Percentiles rank a stretch among this genome's conserved stretches.
Conservation (phyloP, 352 stramenopile genomes). For the Phytopythium delawarense region DNA sequence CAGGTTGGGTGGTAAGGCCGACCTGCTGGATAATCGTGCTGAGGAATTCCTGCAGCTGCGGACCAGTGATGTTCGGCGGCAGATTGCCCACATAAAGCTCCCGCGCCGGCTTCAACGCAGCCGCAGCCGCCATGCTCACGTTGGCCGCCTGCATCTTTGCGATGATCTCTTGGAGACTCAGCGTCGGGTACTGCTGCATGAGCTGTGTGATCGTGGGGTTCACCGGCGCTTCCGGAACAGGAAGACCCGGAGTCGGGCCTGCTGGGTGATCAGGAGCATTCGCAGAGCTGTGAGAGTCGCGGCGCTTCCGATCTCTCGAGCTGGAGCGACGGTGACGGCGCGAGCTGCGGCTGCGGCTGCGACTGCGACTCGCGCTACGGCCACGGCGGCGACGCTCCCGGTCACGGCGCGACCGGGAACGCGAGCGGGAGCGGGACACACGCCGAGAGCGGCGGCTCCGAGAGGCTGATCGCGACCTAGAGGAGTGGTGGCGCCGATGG, state of each 20-base stretch:
- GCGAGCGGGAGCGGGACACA: slow-evolving; percentile 29
- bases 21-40: slow-evolving; percentile 88
- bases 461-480: slow-evolving; percentile 42
- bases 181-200: slow-evolving; percentile 86
- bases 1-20: slow-evolving; percentile 65
- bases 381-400: slow-evolving; percentile 46
- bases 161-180: slow-evolving; percentile 88
- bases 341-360: slow-evolving; percentile 37
- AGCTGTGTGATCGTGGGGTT: slow-evolving; percentile 84
- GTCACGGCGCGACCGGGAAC: slow-evolving; percentile 36
- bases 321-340: slow-evolving; percentile 56
- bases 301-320: slow-evolving; percentile 43
- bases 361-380: slow-evolving; percentile 43
- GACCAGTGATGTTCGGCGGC: slow-evolving; percentile 73
- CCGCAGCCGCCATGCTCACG: slow-evolving; percentile 63
- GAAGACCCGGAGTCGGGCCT: slow-evolving; percentile 10
- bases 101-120: slow-evolving; percentile 73
- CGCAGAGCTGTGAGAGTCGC: slow-evolving; percentile 49
- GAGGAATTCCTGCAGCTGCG: slow-evolving; percentile 83
- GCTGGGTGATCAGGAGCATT: slow-evolving; percentile 37
- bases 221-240: slow-evolving; percentile 23
- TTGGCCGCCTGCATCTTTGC: slow-evolving; percentile 85
- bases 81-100: slow-evolving; percentile 87
- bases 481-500: slow-evolving; percentile 48
- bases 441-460: slow-evolving; percentile 33